These are phyloP conservation scores for Clitopilus passeckerianus DNA, from an alignment of 768 basidiomycete species.

Conservation along the genomic window DNA sequence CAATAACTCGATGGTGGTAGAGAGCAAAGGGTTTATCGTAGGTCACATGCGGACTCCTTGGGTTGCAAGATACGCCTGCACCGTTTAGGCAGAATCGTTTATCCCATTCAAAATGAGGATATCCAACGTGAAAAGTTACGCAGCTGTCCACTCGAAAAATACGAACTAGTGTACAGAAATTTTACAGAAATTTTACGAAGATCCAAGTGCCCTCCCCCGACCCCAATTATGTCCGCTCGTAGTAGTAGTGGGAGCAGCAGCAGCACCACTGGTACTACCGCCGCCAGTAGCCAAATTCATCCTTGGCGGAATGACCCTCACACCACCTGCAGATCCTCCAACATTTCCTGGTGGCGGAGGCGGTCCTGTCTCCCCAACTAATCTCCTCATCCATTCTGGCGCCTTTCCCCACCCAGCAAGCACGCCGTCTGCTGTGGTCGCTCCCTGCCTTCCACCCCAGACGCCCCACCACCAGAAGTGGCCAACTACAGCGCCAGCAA, in stretches of 20 bases:
- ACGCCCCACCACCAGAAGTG: constrained; percentile 81
- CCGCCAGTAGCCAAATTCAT: constrained; percentile 11
- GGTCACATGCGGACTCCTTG: too few relatives aligned
- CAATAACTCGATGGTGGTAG: too few relatives aligned
- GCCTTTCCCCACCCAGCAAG: constrained; percentile 41
- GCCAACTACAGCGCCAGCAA: constrained; percentile 73
- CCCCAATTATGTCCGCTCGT: constrained; percentile 42
- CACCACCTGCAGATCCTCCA: constrained; percentile 33
- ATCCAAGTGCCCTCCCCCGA: constrained; percentile 44
- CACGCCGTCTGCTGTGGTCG: constrained; percentile 26
- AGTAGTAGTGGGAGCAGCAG: constrained; percentile 4
- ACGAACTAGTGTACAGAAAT: not conserved
- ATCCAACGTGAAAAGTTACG: not conserved
- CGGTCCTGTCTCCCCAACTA: constrained; percentile 36
- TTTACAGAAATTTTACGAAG: not conserved
- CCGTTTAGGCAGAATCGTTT: too few relatives aligned
- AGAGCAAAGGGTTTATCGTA: too few relatives aligned
- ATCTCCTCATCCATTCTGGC: constrained; percentile 51
- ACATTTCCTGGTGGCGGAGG: constrained; percentile 16
- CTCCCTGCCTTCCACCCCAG: constrained; percentile 44
- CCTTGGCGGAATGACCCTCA: constrained; percentile 57
- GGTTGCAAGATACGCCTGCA: too few relatives aligned
- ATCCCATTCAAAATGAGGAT: too few relatives aligned
- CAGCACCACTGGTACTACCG: constrained; percentile 5
- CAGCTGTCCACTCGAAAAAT: not conserved